phyloP scores from a whole-genome alignment of 2,329 filamentous ascomycete genomes.

The Geoglossum cookeanum region DNA sequence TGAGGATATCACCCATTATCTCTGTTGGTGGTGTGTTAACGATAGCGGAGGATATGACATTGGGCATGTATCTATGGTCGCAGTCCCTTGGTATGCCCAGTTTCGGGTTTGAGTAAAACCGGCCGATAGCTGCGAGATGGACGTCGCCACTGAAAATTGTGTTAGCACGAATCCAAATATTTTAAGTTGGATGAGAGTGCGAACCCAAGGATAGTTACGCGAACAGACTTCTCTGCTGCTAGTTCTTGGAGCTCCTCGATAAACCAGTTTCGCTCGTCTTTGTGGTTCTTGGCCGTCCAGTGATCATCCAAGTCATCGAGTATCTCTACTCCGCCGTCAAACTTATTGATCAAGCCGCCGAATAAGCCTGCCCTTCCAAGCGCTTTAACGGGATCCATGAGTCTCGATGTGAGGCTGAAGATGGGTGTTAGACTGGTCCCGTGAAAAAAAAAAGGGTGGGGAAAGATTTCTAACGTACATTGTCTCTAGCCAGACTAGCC shows the following conservation, averaged over 20 bases:
- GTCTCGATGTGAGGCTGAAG: slow-evolving; percentile 54
- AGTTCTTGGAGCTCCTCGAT: slow-evolving; percentile 86
- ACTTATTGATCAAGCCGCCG: slow-evolving; percentile 64
- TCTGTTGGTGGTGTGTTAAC: slow-evolving; percentile 81
- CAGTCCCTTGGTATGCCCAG: slow-evolving; percentile 66
- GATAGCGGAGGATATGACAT: slow-evolving; percentile 84
- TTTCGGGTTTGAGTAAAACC: slow-evolving; percentile 87
- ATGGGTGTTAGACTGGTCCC: slow-evolving; percentile 4
- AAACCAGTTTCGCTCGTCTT: slow-evolving; percentile 68
- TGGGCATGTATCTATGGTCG: slow-evolving; percentile 93
- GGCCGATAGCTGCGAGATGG: slow-evolving; percentile 76
- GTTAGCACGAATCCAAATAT: background rate
- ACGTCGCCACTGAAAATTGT: slow-evolving; percentile 54
- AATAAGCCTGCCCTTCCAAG: slow-evolving; percentile 66
- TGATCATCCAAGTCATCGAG: slow-evolving; percentile 88
- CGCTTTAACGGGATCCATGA: slow-evolving; percentile 79
- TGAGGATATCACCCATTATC: slow-evolving; percentile 74
- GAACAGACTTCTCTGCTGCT: slow-evolving; percentile 77
- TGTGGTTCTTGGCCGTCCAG: slow-evolving; percentile 93
- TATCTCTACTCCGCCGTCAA: slow-evolving; percentile 82
- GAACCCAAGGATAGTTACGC: slow-evolving; percentile 70
- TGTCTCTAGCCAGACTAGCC: slow-evolving; percentile 54
- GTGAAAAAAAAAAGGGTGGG: background rate
- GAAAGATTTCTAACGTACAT: slow-evolving; percentile 29
- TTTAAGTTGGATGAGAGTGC: slow-evolving; percentile 9